Conservation (phyloP, 768 basidiomycete genomes). For the Amanita jacksonii region DNA sequence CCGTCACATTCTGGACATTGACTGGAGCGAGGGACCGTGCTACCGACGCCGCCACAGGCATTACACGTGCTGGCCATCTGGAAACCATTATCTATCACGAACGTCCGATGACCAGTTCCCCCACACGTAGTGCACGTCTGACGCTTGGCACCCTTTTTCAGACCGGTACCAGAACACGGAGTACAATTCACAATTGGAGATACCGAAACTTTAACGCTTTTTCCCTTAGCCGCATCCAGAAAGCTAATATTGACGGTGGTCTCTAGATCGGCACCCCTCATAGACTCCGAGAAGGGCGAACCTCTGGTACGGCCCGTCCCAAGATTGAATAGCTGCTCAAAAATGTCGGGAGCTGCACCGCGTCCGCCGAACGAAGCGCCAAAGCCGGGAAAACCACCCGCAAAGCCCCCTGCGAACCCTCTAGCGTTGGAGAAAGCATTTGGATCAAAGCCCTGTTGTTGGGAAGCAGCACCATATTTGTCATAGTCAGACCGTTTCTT, state of each 20-base stretch:
- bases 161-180: conserved; percentile 77
- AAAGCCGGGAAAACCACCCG: conserved; percentile 67
- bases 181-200: conserved; percentile 77
- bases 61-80: conserved; percentile 92
- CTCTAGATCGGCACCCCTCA: conserved; percentile 78
- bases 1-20: conserved; percentile 80
- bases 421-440: conserved; percentile 52
- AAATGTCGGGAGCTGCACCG: conserved; percentile 52
- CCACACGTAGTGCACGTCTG: conserved; percentile 71
- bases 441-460: conserved; percentile 91
- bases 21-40: conserved; percentile 64
- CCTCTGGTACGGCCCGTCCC: conserved; percentile 37
- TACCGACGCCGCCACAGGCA: conserved; percentile 74
- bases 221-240: conserved; percentile 92
- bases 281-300: conserved; percentile 31
- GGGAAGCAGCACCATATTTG: conserved; percentile 86
- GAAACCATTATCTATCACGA: conserved; percentile 88
- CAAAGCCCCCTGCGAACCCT: conserved; percentile 27
- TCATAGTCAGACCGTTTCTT: conserved; percentile 89
- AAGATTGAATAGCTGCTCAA: conserved; percentile 78
- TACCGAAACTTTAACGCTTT: conserved; percentile 62
- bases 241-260: conserved; percentile 68
- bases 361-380: conserved; percentile 47
- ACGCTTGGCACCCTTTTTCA: conserved; percentile 81
- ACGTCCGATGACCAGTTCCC: conserved; percentile 83